These are phyloP conservation scores for Pythium chondricola DNA, from an alignment of 352 stramenopile genomes.

Conservation along the genomic window DNA sequence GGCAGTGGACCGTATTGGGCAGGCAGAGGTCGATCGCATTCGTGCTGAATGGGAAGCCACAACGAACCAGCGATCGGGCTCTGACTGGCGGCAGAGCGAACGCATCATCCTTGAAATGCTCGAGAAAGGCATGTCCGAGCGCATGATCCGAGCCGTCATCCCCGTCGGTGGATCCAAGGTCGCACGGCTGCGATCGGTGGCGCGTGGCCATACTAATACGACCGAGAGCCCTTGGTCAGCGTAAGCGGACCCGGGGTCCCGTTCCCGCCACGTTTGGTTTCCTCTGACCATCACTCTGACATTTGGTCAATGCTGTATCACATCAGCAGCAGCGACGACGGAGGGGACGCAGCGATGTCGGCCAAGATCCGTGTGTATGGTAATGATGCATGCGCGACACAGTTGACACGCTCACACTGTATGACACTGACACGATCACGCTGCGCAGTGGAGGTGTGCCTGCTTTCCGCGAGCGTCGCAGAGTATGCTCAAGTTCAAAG, in stretches of 20 bases:
- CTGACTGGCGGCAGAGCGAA: not conserved
- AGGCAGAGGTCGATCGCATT: not conserved
- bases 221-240: no score
- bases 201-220: not conserved
- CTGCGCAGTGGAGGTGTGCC: slow-evolving; percentile 44
- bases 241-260: no score
- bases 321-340: not conserved
- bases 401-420: not conserved
- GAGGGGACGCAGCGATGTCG: not conserved
- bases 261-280: no score
- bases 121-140: not conserved
- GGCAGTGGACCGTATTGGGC: not conserved
- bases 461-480: slow-evolving; percentile 44
- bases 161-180: not conserved
- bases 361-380: not conserved
- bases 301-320: not conserved
- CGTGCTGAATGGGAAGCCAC: not conserved
- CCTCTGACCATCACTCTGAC: not conserved
- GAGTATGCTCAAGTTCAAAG: slow-evolving; percentile 27
- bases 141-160: not conserved
- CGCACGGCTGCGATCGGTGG: not conserved
- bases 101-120: not conserved
- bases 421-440: not conserved
- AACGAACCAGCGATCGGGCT: not conserved
- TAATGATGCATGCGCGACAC: not conserved